Evolutionary conservation across 2,329 filamentous ascomycete species (phyloP), one percentile per base, ranked within the genome.

Genomic region (Pseudomassariella vexata): DNA sequence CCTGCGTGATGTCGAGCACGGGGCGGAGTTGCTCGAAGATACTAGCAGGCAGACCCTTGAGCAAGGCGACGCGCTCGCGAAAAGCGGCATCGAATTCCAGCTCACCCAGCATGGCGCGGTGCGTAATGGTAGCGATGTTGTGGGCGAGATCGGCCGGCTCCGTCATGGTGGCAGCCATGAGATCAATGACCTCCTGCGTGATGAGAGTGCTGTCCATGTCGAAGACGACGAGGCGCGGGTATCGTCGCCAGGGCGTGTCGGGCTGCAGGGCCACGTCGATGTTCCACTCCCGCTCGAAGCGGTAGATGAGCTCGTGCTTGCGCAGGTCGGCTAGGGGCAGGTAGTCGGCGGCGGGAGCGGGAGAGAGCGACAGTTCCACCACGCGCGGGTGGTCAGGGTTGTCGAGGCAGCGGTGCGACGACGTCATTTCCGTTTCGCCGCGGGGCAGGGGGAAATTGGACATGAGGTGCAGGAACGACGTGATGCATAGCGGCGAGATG

Each of bases 131-230:
- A 8, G 87, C 84, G 23, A 98, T 90, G 48, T 85, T 68, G 32
- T 79, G 79, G 47, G 86, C 79, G n/a, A 94, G 73, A 32, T 87
- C 85, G 3, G 74, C 61, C 52, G 73, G 64, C 59, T 84, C 64
- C 28, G 62, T 68, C 48, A 95, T 77, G 22, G 83, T 83, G 33
- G 83, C 79, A 4, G 92, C 92, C 35, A 98, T 81, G 49, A 96
- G 80, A 58, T 98, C 92, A 53, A 98, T 96, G 39, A 95, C 89
- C 64, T 98, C 92, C 58, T 98, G 89, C 33, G 90, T 84, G 55
- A 98, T 96, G 38, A 98, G 73, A 0, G 92, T 98, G 58, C 84
- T 92, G 64, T 98, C 92, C 92, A 98, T 98, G 59, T 98, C 92
- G 52, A 98, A 98, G 19, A 95, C 86, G 4, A 90, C 88, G 9